Conservation (phyloP, 495 filamentous ascomycete species). For the Penicillium crystallinum region DNA sequence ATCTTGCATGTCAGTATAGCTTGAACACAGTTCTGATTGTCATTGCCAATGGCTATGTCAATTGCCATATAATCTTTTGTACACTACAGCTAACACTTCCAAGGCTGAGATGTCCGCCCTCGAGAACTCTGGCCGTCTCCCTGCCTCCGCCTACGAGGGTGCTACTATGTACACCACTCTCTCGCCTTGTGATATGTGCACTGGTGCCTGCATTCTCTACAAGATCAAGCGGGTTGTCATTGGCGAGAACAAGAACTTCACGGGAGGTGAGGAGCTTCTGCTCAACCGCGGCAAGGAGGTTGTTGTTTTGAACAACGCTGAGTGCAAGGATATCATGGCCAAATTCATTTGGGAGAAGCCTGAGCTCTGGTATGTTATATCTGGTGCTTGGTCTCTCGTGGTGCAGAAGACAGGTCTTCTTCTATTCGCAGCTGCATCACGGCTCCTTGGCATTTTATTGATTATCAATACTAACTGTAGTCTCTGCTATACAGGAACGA, state of each 20-base stretch:
- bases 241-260: conserved; percentile 76
- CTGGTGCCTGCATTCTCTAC: conserved; percentile 76
- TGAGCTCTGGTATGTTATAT: conserved; percentile 59
- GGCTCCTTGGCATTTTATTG: not conserved
- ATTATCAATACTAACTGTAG: conserved; percentile 14
- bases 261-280: conserved; percentile 73
- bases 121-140: conserved; percentile 71
- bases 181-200: conserved; percentile 87
- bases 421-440: conserved; percentile 4
- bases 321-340: conserved; percentile 70
- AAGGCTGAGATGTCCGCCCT: conserved; percentile 79
- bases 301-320: conserved; percentile 60
- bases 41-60: not conserved
- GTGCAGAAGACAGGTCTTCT: not conserved
- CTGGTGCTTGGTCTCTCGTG: conserved; percentile 1
- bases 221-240: conserved; percentile 76
- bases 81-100: not conserved
- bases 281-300: conserved; percentile 69
- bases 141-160: conserved; percentile 64
- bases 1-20: conserved; percentile 62
- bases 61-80: not conserved
- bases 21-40: not conserved
- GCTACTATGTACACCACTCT: conserved; percentile 85
- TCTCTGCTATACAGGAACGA: conserved; percentile 55
- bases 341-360: conserved; percentile 73